Evolutionary conservation across 2,329 filamentous ascomycete species (phyloP).

Genomic region (Plectosphaerella cucumerina): DNA sequence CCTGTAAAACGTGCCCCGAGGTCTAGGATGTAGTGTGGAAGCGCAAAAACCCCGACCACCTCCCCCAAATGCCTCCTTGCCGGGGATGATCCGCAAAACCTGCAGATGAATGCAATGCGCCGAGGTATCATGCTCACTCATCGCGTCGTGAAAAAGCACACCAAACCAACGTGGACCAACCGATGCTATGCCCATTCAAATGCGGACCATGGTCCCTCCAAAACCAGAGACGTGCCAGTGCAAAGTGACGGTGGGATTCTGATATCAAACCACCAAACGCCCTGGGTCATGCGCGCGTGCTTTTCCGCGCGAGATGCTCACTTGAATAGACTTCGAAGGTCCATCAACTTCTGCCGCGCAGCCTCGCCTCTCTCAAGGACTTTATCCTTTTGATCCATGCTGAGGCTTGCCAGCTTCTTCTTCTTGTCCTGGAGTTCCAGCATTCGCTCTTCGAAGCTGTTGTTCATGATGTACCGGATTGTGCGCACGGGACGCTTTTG

Average conservation of each 20-base stretch:
- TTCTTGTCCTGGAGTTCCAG: constrained; percentile 87
- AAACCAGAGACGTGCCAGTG: not conserved
- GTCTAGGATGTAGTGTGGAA: not conserved
- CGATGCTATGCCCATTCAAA: no score
- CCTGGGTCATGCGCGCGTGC: not conserved
- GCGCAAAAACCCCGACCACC: not conserved
- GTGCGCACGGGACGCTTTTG: constrained; percentile 88
- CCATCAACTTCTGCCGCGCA: constrained; percentile 59
- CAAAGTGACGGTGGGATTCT: not conserved
- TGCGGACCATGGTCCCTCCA: no score
- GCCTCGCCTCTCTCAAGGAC: constrained; percentile 46
- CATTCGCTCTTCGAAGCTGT: constrained; percentile 94
- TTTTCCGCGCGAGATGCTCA: constrained; percentile 18
- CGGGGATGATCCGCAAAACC: not conserved
- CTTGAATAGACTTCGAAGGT: constrained; percentile 55
- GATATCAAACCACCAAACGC: no score
- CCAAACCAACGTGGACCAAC: no score
- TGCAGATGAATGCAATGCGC: not conserved
- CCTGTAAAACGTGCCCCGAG: not conserved
- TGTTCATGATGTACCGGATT: constrained; percentile 81
- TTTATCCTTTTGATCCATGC: constrained; percentile 64
- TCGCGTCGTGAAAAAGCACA: not conserved
- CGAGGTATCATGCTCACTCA: not conserved
- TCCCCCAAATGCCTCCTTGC: not conserved
- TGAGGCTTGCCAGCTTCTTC: constrained; percentile 81